Base-by-base conservation (phyloP, 306 rosid species). In the Heteromeles arbutifolia region DNA sequence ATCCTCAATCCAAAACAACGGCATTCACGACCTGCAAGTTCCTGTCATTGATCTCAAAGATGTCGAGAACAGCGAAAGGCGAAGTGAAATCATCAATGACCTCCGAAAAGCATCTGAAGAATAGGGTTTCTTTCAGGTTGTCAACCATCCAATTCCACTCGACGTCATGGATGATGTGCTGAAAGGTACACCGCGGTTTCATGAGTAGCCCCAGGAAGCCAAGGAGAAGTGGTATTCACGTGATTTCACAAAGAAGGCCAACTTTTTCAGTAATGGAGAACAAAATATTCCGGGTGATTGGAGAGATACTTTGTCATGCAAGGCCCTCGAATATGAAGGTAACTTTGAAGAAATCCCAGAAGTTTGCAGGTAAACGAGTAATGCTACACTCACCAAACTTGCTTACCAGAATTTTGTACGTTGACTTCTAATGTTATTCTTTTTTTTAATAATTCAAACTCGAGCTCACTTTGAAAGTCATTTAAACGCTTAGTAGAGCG, bases 101-200 rank as follows among this genome's bases (percentile, higher is more conserved):
- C 61, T 91, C 8, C 76, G 82, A 11, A 32, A 5, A 0, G 93
- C 93, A 8, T 86, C 90, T 19, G 85, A 84, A 57, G 73, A 81
- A 0, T 62, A 85, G 34, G 93, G 94, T 0, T 89, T 91, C 79
- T 87, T 91, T 67, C 93, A 88, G 78, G 77, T 89, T 2, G 62
- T 83, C 25, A 87, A 91, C 68, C 97, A 88, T 65, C 89, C 85
- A 15, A 17, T 89, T 13, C 80, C 90, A 28, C 24, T 13, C 43
- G 79, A 11, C 0, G 68, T 78, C 5, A 75, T 89, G 65, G 83
- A 77, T 54, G 69, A 78, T 1, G 69, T 81, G 50, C 45, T 86
- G 5, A 31, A 84, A 70, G 73, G 85, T 59, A 19, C 83, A 83
- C 62, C 77, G 22, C 7, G 24, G 21, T 81, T 70, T 72, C 97